Evolutionary conservation across 1,139 yeast species (phyloP), one percentile per base, ranked within the genome.

Genomic region (Taphrina populina): DNA sequence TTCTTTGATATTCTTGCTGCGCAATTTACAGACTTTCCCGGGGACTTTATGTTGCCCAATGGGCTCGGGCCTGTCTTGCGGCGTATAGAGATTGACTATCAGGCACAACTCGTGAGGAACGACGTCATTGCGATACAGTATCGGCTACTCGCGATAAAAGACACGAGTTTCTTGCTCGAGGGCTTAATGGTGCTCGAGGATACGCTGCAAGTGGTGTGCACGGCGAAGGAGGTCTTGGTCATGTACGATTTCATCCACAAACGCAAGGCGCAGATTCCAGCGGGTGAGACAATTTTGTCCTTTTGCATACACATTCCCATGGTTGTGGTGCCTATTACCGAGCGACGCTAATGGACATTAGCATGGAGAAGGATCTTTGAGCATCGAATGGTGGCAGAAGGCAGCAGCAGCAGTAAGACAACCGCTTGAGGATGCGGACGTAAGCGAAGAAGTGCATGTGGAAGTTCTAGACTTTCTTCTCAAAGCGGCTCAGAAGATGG

Each of bases 1-100:
- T 49, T 39, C 54, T 49, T 49, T 32, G 54, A 49, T 17, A 39
- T 37, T 15, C 46, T 49, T 8, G 46, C 54, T 19, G 23, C 21
- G 20, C 20, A 21, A 26, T 23, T 23, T 13, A 39, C 27, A 7
- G 20, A 30, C 3, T 37, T 49, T 20, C 54, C 46, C 20, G 45
- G 27, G 5, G 43, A 37, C 40, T 39, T 49, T 10, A 23, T 49
- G 37, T 30, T 32, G 24, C 54, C 54, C 13, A 37, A 39, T 11
- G 41, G 46, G n/a, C 23, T 35, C 6, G 44, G 46, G 11, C 54
- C 54, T 15, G 54, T 49, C 11, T 36, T 49, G 5, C 37, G 54
- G 24, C 32, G 39, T 30, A 41, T 40, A 10, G 44, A 49, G 13
- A 46, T 49, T 5, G 34, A 49, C 17, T 49, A 24, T 23, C 24